phyloP scores from a whole-genome alignment of 2,329 filamentous ascomycete species.

The Dothistroma septosporum region DNA sequence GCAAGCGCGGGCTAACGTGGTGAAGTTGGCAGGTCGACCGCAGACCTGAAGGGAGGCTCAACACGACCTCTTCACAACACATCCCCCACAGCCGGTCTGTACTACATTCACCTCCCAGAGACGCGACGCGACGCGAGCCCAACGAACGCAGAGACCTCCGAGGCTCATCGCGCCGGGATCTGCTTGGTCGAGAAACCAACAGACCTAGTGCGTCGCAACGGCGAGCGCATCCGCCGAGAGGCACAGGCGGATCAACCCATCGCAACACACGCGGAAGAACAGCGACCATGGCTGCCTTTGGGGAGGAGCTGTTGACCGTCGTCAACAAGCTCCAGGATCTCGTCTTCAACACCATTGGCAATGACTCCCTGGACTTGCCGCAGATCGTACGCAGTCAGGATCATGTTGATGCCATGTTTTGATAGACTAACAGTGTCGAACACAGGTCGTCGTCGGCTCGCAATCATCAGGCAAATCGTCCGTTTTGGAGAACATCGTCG shows the following conservation, averaged over 20 bases:
- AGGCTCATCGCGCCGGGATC: not conserved
- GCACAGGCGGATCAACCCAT: conserved; percentile 1
- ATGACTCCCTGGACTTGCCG: conserved; percentile 92
- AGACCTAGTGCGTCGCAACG: not conserved
- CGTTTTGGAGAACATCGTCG: conserved; percentile 97
- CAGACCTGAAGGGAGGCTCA: too few relatives aligned
- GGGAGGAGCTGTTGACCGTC: conserved; percentile 88
- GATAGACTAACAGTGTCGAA: conserved; percentile 20
- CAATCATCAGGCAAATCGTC: conserved; percentile 98
- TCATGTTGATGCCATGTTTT: not conserved
- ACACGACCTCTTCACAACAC: not conserved
- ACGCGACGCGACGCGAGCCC: not conserved
- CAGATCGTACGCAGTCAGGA: conserved; percentile 74
- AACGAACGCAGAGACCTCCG: not conserved
- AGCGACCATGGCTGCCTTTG: conserved; percentile 75
- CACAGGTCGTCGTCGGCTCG: conserved; percentile 91
- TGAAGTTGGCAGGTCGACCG: too few relatives aligned
- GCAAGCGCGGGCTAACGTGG: too few relatives aligned
- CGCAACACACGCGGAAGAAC: not conserved
- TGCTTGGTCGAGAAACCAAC: not conserved
- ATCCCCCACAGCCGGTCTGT: not conserved
- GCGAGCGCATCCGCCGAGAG: not conserved
- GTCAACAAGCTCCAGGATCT: conserved; percentile 98
- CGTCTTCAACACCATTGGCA: conserved; percentile 99
- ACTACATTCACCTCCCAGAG: not conserved